phyloP scores from a whole-genome alignment of 2,329 filamentous ascomycete species.

The Verticillium nonalfalfae region DNA sequence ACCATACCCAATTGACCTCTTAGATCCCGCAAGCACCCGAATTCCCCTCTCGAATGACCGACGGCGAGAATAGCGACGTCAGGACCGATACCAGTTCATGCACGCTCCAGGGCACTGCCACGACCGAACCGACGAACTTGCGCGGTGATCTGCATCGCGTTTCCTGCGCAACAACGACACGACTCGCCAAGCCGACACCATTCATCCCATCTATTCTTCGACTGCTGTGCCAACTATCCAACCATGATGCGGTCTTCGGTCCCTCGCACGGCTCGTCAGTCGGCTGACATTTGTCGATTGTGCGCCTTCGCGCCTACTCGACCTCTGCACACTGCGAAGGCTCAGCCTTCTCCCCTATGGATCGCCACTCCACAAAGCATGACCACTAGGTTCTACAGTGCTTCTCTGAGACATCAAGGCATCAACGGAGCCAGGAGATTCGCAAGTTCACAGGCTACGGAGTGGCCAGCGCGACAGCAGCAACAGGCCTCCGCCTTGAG shows the following conservation, averaged over 20 bases:
- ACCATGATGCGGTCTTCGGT: slow-evolving; percentile 30
- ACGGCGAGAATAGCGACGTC: background rate
- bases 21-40: background rate
- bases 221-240: background rate
- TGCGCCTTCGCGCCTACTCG: slow-evolving; percentile 29
- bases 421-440: slow-evolving; percentile 1
- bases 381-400: slow-evolving; percentile 6
- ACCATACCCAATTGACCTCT: background rate
- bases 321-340: slow-evolving; percentile 13
- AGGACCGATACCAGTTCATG: background rate
- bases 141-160: background rate
- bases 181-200: slow-evolving; percentile 1
- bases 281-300: slow-evolving; percentile 33
- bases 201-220: slow-evolving; percentile 1
- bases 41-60: background rate
- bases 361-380: slow-evolving; percentile 4
- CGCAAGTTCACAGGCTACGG: background rate
- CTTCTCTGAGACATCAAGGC: slow-evolving; percentile 2
- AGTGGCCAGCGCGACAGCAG: slow-evolving; percentile 1
- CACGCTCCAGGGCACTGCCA: background rate
- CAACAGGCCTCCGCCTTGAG: background rate
- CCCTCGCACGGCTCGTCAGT: slow-evolving; percentile 11
- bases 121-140: background rate
- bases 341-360: slow-evolving; percentile 2
- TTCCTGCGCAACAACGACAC: background rate